Conservation (phyloP, 345 rosid species). For the Salix koriyanagi region DNA sequence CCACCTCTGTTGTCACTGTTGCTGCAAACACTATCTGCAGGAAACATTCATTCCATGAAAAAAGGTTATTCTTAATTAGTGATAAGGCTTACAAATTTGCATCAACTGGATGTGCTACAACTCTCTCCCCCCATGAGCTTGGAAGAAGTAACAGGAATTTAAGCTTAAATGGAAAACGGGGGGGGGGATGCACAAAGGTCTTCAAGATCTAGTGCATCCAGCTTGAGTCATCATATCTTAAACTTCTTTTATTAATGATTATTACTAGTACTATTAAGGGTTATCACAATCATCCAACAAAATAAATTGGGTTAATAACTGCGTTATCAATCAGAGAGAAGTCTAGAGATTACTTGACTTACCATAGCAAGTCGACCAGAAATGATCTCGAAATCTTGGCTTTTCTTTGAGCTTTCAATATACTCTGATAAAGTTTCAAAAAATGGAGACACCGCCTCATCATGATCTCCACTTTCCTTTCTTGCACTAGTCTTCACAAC, state of each 20-base stretch:
- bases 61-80: not conserved
- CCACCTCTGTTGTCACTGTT: conserved; percentile 57
- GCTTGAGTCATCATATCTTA: not conserved
- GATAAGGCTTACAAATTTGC: not conserved
- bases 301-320: not conserved
- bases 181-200: too few species aligned
- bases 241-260: too few species aligned
- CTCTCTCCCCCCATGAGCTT: too few species aligned
- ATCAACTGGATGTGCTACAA: not conserved
- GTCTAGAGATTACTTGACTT: not conserved
- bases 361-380: conserved; percentile 94
- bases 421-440: conserved; percentile 76
- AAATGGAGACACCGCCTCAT: conserved; percentile 44
- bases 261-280: not conserved
- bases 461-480: conserved; percentile 32
- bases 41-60: not conserved
- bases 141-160: too few species aligned
- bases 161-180: too few species aligned
- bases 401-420: conserved; percentile 82
- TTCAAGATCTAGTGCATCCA: too few species aligned
- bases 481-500: conserved; percentile 40
- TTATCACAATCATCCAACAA: not conserved
- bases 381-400: conserved; percentile 84
- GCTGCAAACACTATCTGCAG: conserved; percentile 80
- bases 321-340: not conserved